These are phyloP conservation scores for Penicillium verrucosum DNA, from an alignment of 2,329 filamentous ascomycete genomes.

Conservation along the genomic window DNA sequence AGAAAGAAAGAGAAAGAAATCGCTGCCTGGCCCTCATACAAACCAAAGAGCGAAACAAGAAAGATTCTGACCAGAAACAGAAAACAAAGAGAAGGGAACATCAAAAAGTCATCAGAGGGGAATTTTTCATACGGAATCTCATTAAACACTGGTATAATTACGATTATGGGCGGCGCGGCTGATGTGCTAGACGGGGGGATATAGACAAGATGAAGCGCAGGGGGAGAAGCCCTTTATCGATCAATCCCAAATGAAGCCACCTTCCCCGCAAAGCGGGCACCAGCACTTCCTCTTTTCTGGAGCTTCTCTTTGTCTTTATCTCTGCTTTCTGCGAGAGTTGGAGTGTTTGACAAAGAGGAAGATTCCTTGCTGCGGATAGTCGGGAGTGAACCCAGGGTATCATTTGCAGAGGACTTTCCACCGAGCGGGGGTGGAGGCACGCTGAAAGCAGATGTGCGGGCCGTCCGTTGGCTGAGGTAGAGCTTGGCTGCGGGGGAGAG, in stretches of 20 bases:
- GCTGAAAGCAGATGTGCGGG: constrained; percentile 29
- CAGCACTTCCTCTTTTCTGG: constrained; percentile 76
- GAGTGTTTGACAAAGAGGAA: constrained; percentile 28
- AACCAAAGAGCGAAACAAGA: constrained; percentile 2
- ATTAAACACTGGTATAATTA: constrained; percentile 24
- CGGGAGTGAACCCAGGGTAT: constrained; percentile 63
- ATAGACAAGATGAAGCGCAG: neutral
- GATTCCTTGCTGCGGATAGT: constrained; percentile 41
- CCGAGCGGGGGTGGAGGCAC: constrained; percentile 41
- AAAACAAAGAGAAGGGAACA: neutral
- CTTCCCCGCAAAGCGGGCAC: constrained; percentile 61
- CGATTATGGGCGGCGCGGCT: constrained; percentile 7
- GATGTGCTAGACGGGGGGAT: neutral
- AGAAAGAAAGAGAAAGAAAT: neutral
- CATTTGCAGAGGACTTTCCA: constrained; percentile 41
- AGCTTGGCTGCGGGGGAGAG: constrained; percentile 74
- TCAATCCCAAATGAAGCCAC: constrained; percentile 45
- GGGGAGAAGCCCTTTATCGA: constrained; percentile 28
- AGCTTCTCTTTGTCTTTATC: constrained; percentile 70
- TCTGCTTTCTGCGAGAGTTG: constrained; percentile 34
- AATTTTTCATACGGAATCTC: constrained; percentile 21
- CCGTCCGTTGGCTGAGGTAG: constrained; percentile 75
- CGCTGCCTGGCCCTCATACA: neutral
- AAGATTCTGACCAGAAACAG: constrained; percentile 2
- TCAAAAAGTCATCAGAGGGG: constrained; percentile 16